Base-by-base conservation (phyloP, 768 basidiomycete genomes). In the Dacryopinax primogenitus region DNA sequence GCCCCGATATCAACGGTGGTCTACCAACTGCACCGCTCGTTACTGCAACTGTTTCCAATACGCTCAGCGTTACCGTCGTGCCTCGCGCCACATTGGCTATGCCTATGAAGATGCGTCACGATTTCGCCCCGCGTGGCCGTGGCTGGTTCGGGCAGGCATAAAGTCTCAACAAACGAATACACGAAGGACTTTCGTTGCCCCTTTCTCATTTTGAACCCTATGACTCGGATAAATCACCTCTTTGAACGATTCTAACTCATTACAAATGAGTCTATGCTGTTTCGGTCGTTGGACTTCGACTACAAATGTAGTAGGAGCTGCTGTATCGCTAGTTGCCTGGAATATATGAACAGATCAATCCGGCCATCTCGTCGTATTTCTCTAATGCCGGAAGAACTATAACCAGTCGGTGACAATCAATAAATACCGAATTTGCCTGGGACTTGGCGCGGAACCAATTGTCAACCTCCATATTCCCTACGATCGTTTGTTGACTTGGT, bases 51-150 rank as follows among this genome's bases (percentile, higher is more conserved):
- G 30, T 58, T 11, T 58, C 51, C 51, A 58, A 58, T 30, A 58
- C 51, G 4, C 13, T 13, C 51, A 32, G 30, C 18, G 9, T 58
- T 23, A 58, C 26, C 51, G 3, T 58, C 26, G 3, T 58, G 11
- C 51, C 51, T 4, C 11, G 51, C 3, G 51, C 51, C 15, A 58
- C 51, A 2, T 7, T 18, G 51, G 51, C 51, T 3, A 28, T 58
- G 51, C 51, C 51, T 9, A 58, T 58, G 51, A 58, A 58, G 51
- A 21, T 58, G 26, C 51, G 51, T 2, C 51, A 58, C 51, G 51
- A 58, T 7, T 58, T 28, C 30, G 51, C 51, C 30, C 51, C 51
- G 23, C 51, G 51, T 30, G 51, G 51, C 11, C 51, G 51, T 58
- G 51, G 51, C 23, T 58, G 51, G 51, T 58, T 58, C 51, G 13